Evolutionary conservation across 768 basidiomycete species (phyloP), one percentile per base, ranked within the genome.

Genomic region (Mycena maculata): DNA sequence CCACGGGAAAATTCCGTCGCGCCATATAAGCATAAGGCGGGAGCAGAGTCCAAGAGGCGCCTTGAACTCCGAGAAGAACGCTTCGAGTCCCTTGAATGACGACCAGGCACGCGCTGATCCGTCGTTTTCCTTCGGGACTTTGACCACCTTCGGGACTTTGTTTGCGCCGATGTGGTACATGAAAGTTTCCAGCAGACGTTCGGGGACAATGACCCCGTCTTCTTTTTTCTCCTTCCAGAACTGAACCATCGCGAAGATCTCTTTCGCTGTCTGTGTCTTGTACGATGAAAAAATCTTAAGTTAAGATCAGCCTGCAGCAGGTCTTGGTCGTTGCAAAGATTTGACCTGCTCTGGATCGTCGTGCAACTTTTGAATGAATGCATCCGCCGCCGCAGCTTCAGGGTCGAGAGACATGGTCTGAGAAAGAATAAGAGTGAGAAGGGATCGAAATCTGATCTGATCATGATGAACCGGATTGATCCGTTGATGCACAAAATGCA

Each of bases 91-190:
- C 4, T 20, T 11, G 12, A 66, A 20, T 5, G 57, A 28, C 4
- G 58, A 28, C 56, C 58, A 66, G 15, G 65, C 65, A 8, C 58
- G 58, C n/a, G 44, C 65, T 27, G 57, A 33, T n/a, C 13, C 15
- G 39, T 58, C 63, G 23, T 65, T 58, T 13, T 47, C 58, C 7
- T 30, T 23, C 10, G 57, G 52, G 12, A 39, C 27, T 23, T 60
- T 60, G 22, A 42, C 42, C 9, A 18, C 30, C 39, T 47, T 47
- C 18, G 65, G 65, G 20, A n/a, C n/a, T n/a, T 41, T 57, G 20
- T 50, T 27, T 2, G 33, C 56, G 28, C 52, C 48, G 27, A 59
- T 23, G 44, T 65, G 56, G 16, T 41, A 30, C 13, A 65, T 5
- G 22, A 65, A 52, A 4, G 49, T 57, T 25, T 49, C 33, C 39